A percentile compares a stretch with the other conserved stretches of the same genome.
Conservation (phyloP, 106 monocot species). For the Amphibolis antarctica region DNA sequence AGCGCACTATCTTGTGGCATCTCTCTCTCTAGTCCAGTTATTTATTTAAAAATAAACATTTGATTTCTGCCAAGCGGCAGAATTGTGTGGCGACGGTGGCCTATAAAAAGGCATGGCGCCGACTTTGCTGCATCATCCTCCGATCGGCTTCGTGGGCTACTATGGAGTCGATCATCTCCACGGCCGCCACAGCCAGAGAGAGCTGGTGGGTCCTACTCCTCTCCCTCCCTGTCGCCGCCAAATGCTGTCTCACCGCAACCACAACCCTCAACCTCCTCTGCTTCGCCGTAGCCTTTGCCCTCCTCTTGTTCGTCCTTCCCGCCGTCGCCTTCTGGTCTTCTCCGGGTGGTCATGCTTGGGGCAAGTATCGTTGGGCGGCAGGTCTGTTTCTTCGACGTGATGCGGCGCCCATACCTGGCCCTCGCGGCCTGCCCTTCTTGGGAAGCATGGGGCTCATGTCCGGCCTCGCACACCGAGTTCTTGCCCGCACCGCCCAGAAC, state of each 20-base stretch:
- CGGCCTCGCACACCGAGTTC: conserved; percentile 46
- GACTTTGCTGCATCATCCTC: no score
- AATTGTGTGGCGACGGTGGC: no score
- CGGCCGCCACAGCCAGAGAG: neutral
- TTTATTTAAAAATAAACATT: no score
- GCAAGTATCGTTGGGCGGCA: neutral
- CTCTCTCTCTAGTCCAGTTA: no score
- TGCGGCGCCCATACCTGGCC: conserved; percentile 22
- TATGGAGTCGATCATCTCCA: neutral
- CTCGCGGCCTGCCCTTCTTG: conserved; percentile 39
- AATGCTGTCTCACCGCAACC: neutral
- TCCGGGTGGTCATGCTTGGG: conserved; percentile 4
- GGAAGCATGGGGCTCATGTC: conserved; percentile 56
- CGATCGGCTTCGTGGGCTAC: no score
- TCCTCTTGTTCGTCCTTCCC: neutral
- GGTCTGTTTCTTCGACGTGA: no score
- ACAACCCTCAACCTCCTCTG: neutral
- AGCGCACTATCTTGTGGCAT: no score
- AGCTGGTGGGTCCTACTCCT: neutral
- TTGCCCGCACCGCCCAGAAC: conserved; percentile 15
- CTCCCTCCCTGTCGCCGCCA: neutral
- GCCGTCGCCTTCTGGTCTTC: neutral
- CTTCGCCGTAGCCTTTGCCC: neutral
- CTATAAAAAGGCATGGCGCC: no score
- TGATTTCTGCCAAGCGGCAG: no score